phyloP scores from a whole-genome alignment of 2,329 filamentous ascomycete species.

The Colletotrichum theobromicola region DNA sequence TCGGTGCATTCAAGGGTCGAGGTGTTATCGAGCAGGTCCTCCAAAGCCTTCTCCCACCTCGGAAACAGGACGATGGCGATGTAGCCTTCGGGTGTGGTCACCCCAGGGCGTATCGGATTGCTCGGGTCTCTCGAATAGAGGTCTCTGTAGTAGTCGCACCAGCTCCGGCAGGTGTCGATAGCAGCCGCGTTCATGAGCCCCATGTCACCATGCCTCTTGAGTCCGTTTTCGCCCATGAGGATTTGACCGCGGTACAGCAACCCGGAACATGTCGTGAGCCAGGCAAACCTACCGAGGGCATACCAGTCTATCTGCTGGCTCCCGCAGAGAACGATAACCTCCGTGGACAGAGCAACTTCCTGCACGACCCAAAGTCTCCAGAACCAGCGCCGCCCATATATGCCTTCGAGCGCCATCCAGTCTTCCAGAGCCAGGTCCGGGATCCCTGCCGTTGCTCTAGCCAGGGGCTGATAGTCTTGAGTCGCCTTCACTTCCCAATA shows the following conservation, averaged over 20 bases:
- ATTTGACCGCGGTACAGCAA: not conserved
- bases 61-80: not conserved
- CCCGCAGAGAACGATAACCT: not conserved
- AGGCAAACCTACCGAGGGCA: not conserved
- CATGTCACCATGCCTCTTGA: not conserved
- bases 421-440: not conserved
- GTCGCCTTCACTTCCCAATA: not conserved
- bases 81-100: not conserved
- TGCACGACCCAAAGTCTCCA: not conserved
- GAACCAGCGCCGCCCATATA: not conserved
- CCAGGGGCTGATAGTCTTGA: not conserved
- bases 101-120: not conserved
- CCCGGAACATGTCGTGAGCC: not conserved
- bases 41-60: not conserved
- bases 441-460: not conserved
- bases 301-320: not conserved
- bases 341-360: not conserved
- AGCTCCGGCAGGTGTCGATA: not conserved
- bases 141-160: not conserved
- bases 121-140: not conserved
- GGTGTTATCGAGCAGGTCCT: not conserved
- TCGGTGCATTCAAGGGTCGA: not conserved
- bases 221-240: not conserved
- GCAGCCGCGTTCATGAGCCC: not conserved
- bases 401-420: not conserved